These are phyloP conservation scores for Trypanosoma brucei DNA, from an alignment of 208 protist genomes.

Conservation along the genomic window DNA sequence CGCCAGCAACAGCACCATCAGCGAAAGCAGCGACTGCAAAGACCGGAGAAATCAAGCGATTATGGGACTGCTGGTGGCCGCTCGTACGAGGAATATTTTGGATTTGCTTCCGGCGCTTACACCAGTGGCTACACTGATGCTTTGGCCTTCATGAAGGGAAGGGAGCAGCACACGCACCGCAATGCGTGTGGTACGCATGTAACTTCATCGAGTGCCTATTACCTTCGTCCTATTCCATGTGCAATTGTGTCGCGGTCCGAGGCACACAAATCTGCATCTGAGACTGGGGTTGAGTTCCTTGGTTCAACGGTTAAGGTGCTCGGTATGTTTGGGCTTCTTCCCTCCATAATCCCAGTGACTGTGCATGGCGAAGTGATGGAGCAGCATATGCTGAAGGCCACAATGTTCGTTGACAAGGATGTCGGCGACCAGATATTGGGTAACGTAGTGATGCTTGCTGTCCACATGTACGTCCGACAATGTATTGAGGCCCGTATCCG, in stretches of 20 bases:
- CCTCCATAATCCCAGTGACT: conserved; percentile 29
- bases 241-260: conserved; percentile 65
- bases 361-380: conserved; percentile 28
- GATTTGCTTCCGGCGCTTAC: conserved; percentile 24
- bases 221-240: conserved; percentile 68
- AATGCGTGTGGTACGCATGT: conserved; percentile 35
- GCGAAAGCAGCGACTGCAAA: background rate
- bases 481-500: conserved; percentile 53
- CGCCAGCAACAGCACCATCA: conserved; percentile 17
- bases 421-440: conserved; percentile 79
- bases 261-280: conserved; percentile 28
- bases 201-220: conserved; percentile 50
- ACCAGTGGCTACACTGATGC: conserved; percentile 47
- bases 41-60: too few relatives aligned
- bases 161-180: conserved; percentile 32
- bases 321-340: conserved; percentile 79
- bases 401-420: conserved; percentile 83
- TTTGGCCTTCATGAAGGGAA: conserved; percentile 45
- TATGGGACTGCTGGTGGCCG: background rate
- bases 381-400: conserved; percentile 70
- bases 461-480: conserved; percentile 77
- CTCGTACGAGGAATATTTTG: conserved; percentile 1
- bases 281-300: conserved; percentile 48
- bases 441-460: conserved; percentile 70
- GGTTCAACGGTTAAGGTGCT: conserved; percentile 60